Evolutionary conservation across 1,284 basidiomycete species (phyloP), one percentile per base, ranked within the genome.

Genomic region (Puccinia novopanici): DNA sequence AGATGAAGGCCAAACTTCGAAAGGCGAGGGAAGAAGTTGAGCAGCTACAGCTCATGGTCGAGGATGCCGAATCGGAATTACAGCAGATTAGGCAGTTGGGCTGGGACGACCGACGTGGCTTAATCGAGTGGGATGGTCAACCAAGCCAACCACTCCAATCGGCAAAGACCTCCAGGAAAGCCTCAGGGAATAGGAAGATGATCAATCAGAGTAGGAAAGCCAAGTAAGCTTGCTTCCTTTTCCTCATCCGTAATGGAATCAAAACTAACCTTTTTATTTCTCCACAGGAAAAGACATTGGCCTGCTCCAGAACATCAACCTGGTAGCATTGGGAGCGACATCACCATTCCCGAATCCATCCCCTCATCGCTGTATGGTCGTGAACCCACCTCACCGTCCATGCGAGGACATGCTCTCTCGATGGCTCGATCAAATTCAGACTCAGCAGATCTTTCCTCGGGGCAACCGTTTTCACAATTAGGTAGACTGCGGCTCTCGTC

Each of bases 1-100:
- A 89, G 81, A 91, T 92, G 0, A 87, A 89, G 19, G 86, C 86
- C 40, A 89, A 90, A 78, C 87, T 93, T 34, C 88, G 88, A n/a
- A 88, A 89, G 4, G 91, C 91, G 10, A 90, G 91, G 82, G 87
- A 88, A 79, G 92, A 93, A 82, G 90, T 90, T 0, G 89, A 91
- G 68, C 89, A 88, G 70, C 91, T 93, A 81, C 88, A 88, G 67
- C 88, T 88, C 72, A 88, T 90, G 5, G 94, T 93, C 82, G 92
- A 93, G 81, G 90, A 88, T 74, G 87, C 93, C 48, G 88, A 88
- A 50, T 90, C 90, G 67, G 89, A 88, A 19, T 57, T 83, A 9
- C 88, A 89, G 59, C 86, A 88, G 40, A 85, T 89, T 10, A 85
- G 80, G 13, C 83, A 85, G 75, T 81, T 87, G 24, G 84, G 89